phyloP scores from a whole-genome alignment of 1,284 basidiomycete species.

The Cutaneotrichosporon cavernicola region DNA sequence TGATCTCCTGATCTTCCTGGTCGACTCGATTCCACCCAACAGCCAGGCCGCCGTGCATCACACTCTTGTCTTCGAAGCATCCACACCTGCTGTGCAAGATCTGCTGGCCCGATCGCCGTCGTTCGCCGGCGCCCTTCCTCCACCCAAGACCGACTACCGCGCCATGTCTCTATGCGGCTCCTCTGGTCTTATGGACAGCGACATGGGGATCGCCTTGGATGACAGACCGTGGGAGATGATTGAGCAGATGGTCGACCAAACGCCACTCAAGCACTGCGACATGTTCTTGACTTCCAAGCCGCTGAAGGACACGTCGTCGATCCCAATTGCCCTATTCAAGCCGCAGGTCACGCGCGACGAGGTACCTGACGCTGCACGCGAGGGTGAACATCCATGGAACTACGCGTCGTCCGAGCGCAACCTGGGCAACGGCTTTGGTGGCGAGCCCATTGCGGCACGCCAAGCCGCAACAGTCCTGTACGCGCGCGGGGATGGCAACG shows the following conservation, averaged over 20 bases:
- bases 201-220: slow-evolving; percentile 34
- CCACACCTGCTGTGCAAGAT: slow-evolving; percentile 27
- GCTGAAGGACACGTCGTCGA: slow-evolving; percentile 40
- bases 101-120: slow-evolving; percentile 23
- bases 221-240: slow-evolving; percentile 51
- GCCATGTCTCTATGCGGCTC: slow-evolving; percentile 33
- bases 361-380: slow-evolving; percentile 24
- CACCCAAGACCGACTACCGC: slow-evolving; percentile 29
- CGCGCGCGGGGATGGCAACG: slow-evolving; percentile 18
- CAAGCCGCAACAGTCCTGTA: slow-evolving; percentile 37
- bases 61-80: slow-evolving; percentile 36
- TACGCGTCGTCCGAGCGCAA: slow-evolving; percentile 40
- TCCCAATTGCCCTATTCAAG: slow-evolving; percentile 42
- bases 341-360: slow-evolving; percentile 43
- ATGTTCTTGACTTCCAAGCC: slow-evolving; percentile 35
- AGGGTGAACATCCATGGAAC: slow-evolving; percentile 25
- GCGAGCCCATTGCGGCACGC: slow-evolving; percentile 36
- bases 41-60: slow-evolving; percentile 18
- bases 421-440: slow-evolving; percentile 44
- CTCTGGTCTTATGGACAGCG: slow-evolving; percentile 19
- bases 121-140: slow-evolving; percentile 34
- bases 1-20: slow-evolving; percentile 36
- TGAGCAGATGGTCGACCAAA: slow-evolving; percentile 37
- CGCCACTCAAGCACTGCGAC: slow-evolving; percentile 29
- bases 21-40: slow-evolving; percentile 21